These are phyloP conservation scores for Cyberlindnera maritima DNA, from an alignment of 805 yeast genomes.

Conservation along the genomic window DNA sequence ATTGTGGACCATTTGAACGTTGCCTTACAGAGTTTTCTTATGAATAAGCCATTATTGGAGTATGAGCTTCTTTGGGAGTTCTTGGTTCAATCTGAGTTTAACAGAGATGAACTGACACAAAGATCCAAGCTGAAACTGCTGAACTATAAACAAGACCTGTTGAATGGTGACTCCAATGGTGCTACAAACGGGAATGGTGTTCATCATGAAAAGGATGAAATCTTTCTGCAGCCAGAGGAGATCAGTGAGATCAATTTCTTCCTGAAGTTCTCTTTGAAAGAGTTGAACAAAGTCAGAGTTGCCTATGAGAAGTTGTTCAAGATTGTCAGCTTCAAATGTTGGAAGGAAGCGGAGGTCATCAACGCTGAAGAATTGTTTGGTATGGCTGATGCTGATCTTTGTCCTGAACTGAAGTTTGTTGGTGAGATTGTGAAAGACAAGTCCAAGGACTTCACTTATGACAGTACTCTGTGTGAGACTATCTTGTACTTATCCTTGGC, in stretches of 20 bases:
- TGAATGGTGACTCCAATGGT: slow-evolving; percentile 5
- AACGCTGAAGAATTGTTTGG: slow-evolving; percentile 18
- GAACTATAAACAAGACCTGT: slow-evolving; percentile 30
- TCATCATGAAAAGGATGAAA: slow-evolving; percentile 11
- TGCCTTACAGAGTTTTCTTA: slow-evolving; percentile 41
- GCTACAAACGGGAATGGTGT: neutral
- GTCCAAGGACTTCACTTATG: slow-evolving; percentile 24
- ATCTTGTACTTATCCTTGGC: slow-evolving; percentile 22
- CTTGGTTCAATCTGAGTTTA: slow-evolving; percentile 30
- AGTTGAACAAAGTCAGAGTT: slow-evolving; percentile 34
- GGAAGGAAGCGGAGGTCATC: slow-evolving; percentile 21
- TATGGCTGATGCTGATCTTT: neutral
- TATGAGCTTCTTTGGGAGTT: slow-evolving; percentile 45
- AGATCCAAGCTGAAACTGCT: slow-evolving; percentile 27
- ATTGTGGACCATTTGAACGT: slow-evolving; percentile 47
- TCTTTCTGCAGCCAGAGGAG: slow-evolving; percentile 33
- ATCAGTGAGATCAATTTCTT: slow-evolving; percentile 47
- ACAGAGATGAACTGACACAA: slow-evolving; percentile 34
- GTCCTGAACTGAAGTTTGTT: slow-evolving; percentile 23
- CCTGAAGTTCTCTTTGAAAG: slow-evolving; percentile 43
- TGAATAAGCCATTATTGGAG: slow-evolving; percentile 35
- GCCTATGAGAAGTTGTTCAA: slow-evolving; percentile 37
- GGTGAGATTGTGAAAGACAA: slow-evolving; percentile 11
- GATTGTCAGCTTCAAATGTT: slow-evolving; percentile 29
- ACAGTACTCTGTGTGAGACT: slow-evolving; percentile 18